phyloP scores from a whole-genome alignment of 345 rosid genomes.

The Populus alba region DNA sequence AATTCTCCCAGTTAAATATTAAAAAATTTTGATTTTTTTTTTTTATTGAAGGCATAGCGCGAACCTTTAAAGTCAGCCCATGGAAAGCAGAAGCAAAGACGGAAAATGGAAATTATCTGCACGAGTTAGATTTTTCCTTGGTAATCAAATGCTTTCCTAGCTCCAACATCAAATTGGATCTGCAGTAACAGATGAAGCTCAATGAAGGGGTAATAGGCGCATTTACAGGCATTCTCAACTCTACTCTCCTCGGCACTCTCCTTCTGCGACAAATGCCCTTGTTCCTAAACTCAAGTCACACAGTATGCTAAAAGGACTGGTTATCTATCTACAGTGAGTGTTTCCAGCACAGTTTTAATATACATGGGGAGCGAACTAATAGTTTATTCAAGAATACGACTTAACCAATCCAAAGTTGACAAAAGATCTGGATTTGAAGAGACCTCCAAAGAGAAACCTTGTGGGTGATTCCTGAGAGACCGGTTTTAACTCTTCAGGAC shows the following conservation, averaged over 20 bases:
- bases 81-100: too few relatives aligned
- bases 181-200: conserved; percentile 16
- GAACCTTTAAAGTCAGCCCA: not conserved
- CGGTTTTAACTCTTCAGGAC: conserved; percentile 49
- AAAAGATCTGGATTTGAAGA: conserved; percentile 84
- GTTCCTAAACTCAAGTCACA: conserved; percentile 25
- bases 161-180: conserved; percentile 38
- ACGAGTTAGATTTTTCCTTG: not conserved
- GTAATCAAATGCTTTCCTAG: not conserved
- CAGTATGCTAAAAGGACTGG: not conserved
- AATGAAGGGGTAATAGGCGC: not conserved
- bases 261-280: conserved; percentile 5
- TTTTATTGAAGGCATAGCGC: too few relatives aligned
- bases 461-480: conserved; percentile 63
- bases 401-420: conserved; percentile 87
- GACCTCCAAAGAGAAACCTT: conserved; percentile 79
- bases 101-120: conserved; percentile 7
- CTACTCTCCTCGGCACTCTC: conserved; percentile 2
- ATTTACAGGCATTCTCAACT: conserved; percentile 21
- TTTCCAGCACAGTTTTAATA: not conserved
- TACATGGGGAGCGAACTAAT: conserved; percentile 15
- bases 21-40: too few relatives aligned
- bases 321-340: not conserved
- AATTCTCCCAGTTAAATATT: too few relatives aligned
- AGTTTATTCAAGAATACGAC: conserved; percentile 59